Percentiles rank a stretch among this genome's conserved stretches.
Conservation (phyloP, 1,284 basidiomycete genomes). For the Papiliotrema terrestris region DNA sequence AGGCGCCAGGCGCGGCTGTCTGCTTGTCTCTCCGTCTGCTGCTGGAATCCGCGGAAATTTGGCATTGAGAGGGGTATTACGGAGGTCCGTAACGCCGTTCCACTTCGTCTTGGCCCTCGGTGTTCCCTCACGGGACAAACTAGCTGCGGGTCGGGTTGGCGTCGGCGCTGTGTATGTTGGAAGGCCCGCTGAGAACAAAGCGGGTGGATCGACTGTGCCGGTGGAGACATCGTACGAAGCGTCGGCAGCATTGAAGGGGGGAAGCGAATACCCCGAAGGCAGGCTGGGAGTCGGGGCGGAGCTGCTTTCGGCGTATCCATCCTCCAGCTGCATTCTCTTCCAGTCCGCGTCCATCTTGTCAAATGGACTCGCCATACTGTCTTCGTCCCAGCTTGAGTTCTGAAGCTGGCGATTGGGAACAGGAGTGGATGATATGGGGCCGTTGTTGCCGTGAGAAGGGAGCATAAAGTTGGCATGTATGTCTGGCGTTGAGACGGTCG, state of each 20-base stretch:
- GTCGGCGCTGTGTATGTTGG: not conserved
- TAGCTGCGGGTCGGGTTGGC: not conserved
- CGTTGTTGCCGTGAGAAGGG: not conserved
- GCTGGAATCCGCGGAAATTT: conserved; percentile 37
- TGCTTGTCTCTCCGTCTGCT: not conserved
- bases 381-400: conserved; percentile 56
- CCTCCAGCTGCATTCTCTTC: conserved; percentile 50
- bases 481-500: conserved; percentile 3
- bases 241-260: conserved; percentile 8
- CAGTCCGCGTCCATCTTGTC: conserved; percentile 65
- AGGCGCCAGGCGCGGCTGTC: not conserved
- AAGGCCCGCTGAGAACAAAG: not conserved
- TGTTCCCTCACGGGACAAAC: conserved; percentile 7
- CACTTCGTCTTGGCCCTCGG: conserved; percentile 51
- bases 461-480: conserved; percentile 1
- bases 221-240: conserved; percentile 12
- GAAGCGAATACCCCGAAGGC: conserved; percentile 35
- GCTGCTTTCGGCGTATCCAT: conserved; percentile 12
- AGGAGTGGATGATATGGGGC: conserved; percentile 28
- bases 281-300: conserved; percentile 35
- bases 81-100: conserved; percentile 71
- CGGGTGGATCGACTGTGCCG: conserved; percentile 12
- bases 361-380: conserved; percentile 70
- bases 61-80: conserved; percentile 56
- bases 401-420: conserved; percentile 15